phyloP scores from a whole-genome alignment of 768 basidiomycete genomes.

The Cubamyces sp. region DNA sequence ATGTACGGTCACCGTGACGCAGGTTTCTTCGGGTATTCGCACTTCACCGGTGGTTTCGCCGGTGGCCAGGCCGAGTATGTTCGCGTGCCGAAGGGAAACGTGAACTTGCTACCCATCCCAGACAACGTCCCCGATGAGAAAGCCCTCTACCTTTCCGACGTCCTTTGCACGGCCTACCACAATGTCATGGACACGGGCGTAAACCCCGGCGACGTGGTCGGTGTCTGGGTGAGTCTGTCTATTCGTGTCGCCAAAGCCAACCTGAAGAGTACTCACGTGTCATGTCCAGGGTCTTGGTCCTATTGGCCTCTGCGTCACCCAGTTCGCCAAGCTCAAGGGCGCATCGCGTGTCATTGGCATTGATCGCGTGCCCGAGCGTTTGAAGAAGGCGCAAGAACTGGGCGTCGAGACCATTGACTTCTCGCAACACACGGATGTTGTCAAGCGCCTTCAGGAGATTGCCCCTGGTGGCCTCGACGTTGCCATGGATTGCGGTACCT shows the following conservation, averaged over 20 bases:
- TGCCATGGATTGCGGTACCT: constrained; percentile 62
- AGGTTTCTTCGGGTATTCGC: constrained; percentile 74
- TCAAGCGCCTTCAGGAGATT: constrained; percentile 59
- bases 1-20: constrained; percentile 73
- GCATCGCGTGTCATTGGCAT: constrained; percentile 73
- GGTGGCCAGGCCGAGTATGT: constrained; percentile 81
- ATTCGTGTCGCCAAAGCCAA: neutral
- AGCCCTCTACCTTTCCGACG: constrained; percentile 58
- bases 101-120: constrained; percentile 73
- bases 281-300: constrained; percentile 59
- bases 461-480: constrained; percentile 70
- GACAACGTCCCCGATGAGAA: constrained; percentile 67
- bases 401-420: constrained; percentile 65
- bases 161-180: constrained; percentile 77
- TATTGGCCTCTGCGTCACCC: constrained; percentile 63
- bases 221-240: constrained; percentile 59
- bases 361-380: constrained; percentile 59
- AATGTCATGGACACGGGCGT: constrained; percentile 74
- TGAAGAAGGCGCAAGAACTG: constrained; percentile 47
- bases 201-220: constrained; percentile 70
- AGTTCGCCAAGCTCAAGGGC: constrained; percentile 69
- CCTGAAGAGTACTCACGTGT: neutral
- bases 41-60: constrained; percentile 73
- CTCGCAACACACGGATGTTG: constrained; percentile 50
- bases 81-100: constrained; percentile 69